Percentiles rank a stretch among this genome's conserved stretches.
These are phyloP conservation scores for Phytophthora brassicae DNA, from an alignment of 352 stramenopile species.

Conservation along the genomic window DNA sequence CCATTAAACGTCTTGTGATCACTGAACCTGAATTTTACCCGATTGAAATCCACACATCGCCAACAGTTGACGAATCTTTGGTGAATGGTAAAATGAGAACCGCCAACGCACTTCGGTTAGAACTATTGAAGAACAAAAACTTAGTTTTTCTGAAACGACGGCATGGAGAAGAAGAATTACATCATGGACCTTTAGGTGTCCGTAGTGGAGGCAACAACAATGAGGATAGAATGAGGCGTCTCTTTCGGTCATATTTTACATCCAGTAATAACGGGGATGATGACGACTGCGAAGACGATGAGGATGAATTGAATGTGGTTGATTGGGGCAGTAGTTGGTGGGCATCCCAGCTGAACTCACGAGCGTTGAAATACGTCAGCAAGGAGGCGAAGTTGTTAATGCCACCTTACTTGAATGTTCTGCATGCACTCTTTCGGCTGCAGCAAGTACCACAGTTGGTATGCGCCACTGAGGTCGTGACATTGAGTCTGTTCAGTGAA, in stretches of 20 bases:
- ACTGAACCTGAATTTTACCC: constrained; percentile 58
- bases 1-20: constrained; percentile 60
- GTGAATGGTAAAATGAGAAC: constrained; percentile 22
- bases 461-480: constrained; percentile 40
- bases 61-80: not conserved
- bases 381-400: constrained; percentile 44
- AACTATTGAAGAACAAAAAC: constrained; percentile 57
- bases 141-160: constrained; percentile 65
- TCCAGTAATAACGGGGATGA: constrained; percentile 3
- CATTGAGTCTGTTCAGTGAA: constrained; percentile 45
- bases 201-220: not conserved
- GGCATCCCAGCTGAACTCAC: constrained; percentile 30
- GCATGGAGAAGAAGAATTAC: constrained; percentile 14
- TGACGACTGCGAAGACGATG: constrained; percentile 20
- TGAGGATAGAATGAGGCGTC: constrained; percentile 31
- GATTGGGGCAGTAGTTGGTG: constrained; percentile 43
- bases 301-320: constrained; percentile 25
- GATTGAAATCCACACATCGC: constrained; percentile 56
- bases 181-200: not conserved
- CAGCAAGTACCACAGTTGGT: constrained; percentile 42
- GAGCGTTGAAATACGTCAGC: constrained; percentile 23
- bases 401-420: constrained; percentile 44
- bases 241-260: constrained; percentile 43
- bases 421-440: constrained; percentile 62
- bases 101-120: constrained; percentile 59